Conservation (phyloP, 2,329 filamentous ascomycete species). For the Bipolaris oryzae region DNA sequence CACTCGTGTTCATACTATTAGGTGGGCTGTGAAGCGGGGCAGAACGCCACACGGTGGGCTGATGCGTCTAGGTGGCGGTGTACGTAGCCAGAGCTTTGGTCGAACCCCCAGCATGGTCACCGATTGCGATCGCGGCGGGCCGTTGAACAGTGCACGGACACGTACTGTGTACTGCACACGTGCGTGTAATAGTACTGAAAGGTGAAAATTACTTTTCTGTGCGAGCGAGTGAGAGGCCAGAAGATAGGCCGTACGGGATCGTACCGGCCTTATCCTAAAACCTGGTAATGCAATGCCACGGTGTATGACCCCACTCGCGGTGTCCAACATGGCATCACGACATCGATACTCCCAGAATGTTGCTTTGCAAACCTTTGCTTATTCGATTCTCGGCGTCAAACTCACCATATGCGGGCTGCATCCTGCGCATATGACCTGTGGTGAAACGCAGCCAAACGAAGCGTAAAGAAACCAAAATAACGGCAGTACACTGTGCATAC, state of each 20-base stretch:
- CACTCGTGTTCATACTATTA: too few species aligned
- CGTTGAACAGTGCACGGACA: background rate
- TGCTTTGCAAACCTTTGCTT: background rate
- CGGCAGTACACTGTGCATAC: background rate
- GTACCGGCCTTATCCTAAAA: too few species aligned
- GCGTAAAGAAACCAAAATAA: background rate
- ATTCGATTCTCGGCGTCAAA: background rate
- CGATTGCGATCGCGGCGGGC: too few species aligned
- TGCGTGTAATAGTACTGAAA: background rate
- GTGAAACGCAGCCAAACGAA: background rate
- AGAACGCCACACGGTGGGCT: constrained; percentile 4
- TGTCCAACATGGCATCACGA: background rate
- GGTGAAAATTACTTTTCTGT: background rate
- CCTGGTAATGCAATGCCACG: background rate
- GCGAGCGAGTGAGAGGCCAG: background rate
- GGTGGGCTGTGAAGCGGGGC: constrained; percentile 11
- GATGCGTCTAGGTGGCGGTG: constrained; percentile 3
- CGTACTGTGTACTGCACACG: background rate
- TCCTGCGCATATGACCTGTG: background rate
- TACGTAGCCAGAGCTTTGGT: background rate
- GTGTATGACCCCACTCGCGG: background rate
- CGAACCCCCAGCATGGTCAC: background rate
- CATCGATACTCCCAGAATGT: background rate
- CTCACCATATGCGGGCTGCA: background rate
- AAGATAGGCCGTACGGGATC: background rate